Evolutionary conservation across 2,329 filamentous ascomycete species (phyloP), one percentile per base, ranked within the genome.

Genomic region (Alternaria brassicae): DNA sequence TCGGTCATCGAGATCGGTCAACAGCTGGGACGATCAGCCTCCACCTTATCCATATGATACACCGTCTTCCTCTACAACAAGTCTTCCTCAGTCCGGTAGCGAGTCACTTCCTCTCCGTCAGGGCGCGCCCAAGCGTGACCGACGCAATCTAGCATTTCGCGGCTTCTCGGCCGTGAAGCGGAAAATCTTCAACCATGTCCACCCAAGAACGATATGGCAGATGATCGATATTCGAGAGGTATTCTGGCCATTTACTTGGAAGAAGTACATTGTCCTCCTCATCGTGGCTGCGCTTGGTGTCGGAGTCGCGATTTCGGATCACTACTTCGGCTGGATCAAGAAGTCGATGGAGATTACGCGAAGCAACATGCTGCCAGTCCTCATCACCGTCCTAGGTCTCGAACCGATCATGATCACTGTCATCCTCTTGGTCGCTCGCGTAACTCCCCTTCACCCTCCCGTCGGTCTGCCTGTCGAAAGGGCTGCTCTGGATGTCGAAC

Each of bases 161-260:
- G 19, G 17, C 6, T 19, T 34, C 19, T 42, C 39, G 8, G 13
- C 27, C 3, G 4, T 42, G 13, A 53, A 42, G 17, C 19, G 39
- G 4, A 53, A 42, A 13, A 8, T 55, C 27, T 57, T 45, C 10
- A 44, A 21, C 6, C 60, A 67, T 21, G 19, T 67, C 19, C 47
- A 65, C 10, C 62, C 62, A 1, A 51, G 34, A 13, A 53, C 61
- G 0, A 48, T 67, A 12, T 56, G 44, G 39, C 37, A 61, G 21
- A 45, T 64, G 34, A 37, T 67, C 9, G 65, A 64, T 39, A 28
- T 66, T 19, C 55, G 65, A 2, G 47, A 53, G 41, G 48, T 52
- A 4, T 63, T 67, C 13, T 67, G 47, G 41, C 65, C 65, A 4
- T 58, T 67, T 37, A 66, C 65, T 6, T 61, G 57, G 60, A 65